Conservation (phyloP, 2,329 filamentous ascomycete genomes). For the Trichoderma sp. region DNA sequence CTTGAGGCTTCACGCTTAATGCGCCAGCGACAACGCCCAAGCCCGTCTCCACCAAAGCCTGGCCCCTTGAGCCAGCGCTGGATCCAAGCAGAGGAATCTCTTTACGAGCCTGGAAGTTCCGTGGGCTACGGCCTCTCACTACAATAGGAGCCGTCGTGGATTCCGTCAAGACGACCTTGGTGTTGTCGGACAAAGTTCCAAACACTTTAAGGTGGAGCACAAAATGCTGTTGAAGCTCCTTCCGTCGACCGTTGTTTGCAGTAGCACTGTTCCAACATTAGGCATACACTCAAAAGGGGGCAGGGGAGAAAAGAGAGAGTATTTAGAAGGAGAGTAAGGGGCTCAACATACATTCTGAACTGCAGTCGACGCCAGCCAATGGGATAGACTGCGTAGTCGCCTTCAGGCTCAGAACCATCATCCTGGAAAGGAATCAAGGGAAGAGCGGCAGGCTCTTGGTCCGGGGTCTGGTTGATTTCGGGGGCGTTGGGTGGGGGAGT, state of each 20-base stretch:
- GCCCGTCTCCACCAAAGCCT: slow-evolving; percentile 65
- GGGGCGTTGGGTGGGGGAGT: slow-evolving; percentile 78
- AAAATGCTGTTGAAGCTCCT: slow-evolving; percentile 96
- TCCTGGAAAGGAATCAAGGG: slow-evolving; percentile 67
- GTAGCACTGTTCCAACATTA: slow-evolving; percentile 61
- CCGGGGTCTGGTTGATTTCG: slow-evolving; percentile 61
- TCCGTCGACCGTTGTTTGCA: slow-evolving; percentile 90
- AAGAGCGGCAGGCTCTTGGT: slow-evolving; percentile 83
- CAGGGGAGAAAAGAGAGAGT: not conserved
- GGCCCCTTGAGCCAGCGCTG: slow-evolving; percentile 73
- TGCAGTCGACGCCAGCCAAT: slow-evolving; percentile 93
- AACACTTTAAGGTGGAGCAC: slow-evolving; percentile 83
- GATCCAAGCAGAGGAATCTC: slow-evolving; percentile 82
- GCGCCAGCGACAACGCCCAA: slow-evolving; percentile 59
- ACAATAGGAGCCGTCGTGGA: slow-evolving; percentile 87
- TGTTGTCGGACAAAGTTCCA: slow-evolving; percentile 79
- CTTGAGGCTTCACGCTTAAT: slow-evolving; percentile 52
- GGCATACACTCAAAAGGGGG: not conserved
- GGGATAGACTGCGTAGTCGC: slow-evolving; percentile 84
- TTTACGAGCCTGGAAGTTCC: slow-evolving; percentile 92
- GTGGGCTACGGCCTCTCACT: slow-evolving; percentile 85
- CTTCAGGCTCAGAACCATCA: slow-evolving; percentile 59
- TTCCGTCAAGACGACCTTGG: slow-evolving; percentile 77
- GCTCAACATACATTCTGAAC: slow-evolving; percentile 68
- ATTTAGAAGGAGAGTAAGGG: not conserved